A percentile compares a stretch with the other conserved stretches of the same genome.
phyloP scores from a whole-genome alignment of 768 basidiomycete genomes.

The Macrocybe gigantea region DNA sequence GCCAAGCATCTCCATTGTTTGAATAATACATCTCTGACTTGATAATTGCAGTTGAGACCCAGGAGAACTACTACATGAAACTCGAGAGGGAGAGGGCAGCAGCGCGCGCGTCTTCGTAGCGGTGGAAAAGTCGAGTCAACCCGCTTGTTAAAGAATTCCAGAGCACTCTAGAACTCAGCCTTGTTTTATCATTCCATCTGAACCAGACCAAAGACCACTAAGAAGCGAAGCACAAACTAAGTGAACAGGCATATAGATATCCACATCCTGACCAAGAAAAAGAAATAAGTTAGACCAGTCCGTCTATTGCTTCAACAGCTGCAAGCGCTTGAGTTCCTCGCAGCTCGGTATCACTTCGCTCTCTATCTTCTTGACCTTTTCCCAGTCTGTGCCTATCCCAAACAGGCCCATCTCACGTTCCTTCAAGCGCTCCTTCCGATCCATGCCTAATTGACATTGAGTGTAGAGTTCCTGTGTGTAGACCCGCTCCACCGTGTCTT shows the following conservation, averaged over 20 bases:
- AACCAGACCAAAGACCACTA: no score
- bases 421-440: conserved; percentile 62
- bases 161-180: no score
- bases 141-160: no score
- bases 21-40: conserved; percentile 3
- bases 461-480: conserved; percentile 68
- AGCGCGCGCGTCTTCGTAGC: conserved; percentile 16
- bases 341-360: conserved; percentile 69
- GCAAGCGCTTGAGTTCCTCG: conserved; percentile 65
- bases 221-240: no score
- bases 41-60: conserved; percentile 57
- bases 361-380: conserved; percentile 73
- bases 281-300: no score
- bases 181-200: no score
- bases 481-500: conserved; percentile 66
- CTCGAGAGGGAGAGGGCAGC: conserved; percentile 60
- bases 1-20: neutral
- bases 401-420: conserved; percentile 83
- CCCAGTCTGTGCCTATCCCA: conserved; percentile 90
- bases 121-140: neutral
- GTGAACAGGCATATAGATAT: no score
- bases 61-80: conserved; percentile 84
- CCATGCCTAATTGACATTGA: conserved; percentile 66
- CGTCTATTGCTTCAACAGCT: conserved; percentile 28
- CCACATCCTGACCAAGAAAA: no score